These are phyloP conservation scores for Sporothrix mexicana DNA, from an alignment of 2,329 filamentous ascomycete species.

Conservation along the genomic window DNA sequence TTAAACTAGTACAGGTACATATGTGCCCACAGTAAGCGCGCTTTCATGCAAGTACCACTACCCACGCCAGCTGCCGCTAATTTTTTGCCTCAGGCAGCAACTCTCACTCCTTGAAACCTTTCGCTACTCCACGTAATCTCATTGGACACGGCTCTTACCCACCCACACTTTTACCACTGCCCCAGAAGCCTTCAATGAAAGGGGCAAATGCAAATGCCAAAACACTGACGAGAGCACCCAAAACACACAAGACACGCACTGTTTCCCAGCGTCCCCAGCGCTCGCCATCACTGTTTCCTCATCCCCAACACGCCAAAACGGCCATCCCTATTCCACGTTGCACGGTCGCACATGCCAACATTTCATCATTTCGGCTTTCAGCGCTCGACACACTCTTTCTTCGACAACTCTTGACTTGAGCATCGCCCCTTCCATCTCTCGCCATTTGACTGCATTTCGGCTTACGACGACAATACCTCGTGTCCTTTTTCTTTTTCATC, in stretches of 20 bases:
- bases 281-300: neutral
- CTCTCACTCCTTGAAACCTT: neutral
- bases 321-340: neutral
- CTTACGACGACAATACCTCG: too few relatives aligned
- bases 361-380: neutral
- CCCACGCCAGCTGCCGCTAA: neutral
- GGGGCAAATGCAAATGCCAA: conserved; percentile 28
- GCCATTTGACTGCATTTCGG: too few relatives aligned
- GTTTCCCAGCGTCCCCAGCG: neutral
- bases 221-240: neutral
- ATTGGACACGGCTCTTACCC: conserved; percentile 27
- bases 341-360: conserved; percentile 28
- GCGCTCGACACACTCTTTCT: neutral
- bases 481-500: too few relatives aligned
- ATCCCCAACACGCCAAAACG: neutral
- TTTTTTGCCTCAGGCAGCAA: conserved; percentile 18
- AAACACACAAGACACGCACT: neutral
- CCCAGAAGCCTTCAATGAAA: conserved; percentile 12
- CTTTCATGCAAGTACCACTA: neutral
- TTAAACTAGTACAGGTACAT: neutral
- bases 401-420: neutral
- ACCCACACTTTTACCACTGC: neutral
- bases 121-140: conserved; percentile 32
- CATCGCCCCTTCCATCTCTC: neutral
- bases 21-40: neutral